Evolutionary conservation across 2,329 filamentous ascomycete species (phyloP), one percentile per base, ranked within the genome.

Genomic region (Aureobasidium lini): DNA sequence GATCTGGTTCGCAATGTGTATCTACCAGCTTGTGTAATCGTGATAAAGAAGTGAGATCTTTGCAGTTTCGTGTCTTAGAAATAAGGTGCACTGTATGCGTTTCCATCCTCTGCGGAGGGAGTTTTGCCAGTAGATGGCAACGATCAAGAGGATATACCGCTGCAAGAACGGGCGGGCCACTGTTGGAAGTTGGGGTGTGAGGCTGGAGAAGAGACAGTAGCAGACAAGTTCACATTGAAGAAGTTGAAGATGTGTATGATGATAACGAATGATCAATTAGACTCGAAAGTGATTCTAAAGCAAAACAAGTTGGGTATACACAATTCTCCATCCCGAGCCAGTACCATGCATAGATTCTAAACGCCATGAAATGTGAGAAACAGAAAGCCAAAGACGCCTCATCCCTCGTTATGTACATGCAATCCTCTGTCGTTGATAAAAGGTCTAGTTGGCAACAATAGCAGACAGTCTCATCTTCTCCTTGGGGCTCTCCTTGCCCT

Each of bases 391-490:
- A 42, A 44, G 32, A 53, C 40, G 39, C 57, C 57, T 59, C 57
- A 53, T 59, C 46, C 44, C 47, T 50, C 47, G 18, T 59, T 50
- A 50, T 59, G 39, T 47, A 59, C 57, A 59, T 59, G 46, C 29
- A 49, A 42, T 54, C 37, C 50, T 42, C 57, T 59, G 57, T 59
- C 57, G 57, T 59, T 11, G 36, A 28, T 40, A 23, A 48, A 44
- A 23, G 8, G 6, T 37, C 23, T 53, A 59, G 32, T 50, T 50
- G 47, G 57, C 46, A 53, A 59, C 57, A 43, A 73, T 67, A 58
- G 72, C 71, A 15, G 70, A 72, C 18, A 73, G 64, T 63, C 69
- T 70, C 71, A 73, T 73, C 66, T 72, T 72, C 60, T 72, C 69
- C 64, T 68, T 68, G 28, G 71, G 71, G 37, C 70, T 72, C 59